Base-by-base conservation (phyloP, 1,284 basidiomycete species). In the Cryptococcus sp. region DNA sequence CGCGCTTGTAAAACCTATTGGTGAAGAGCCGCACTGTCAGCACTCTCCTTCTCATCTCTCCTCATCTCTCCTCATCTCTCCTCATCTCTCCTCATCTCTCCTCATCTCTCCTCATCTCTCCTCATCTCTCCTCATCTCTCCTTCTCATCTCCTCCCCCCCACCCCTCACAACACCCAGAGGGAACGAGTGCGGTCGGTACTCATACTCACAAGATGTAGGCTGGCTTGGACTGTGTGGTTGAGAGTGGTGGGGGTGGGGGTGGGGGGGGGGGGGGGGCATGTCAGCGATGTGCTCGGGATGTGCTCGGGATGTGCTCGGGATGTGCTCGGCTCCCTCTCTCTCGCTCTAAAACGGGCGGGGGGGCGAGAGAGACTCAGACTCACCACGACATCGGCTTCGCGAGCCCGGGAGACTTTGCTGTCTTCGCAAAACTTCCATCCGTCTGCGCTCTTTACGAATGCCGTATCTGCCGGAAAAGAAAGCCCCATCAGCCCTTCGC, bases 361-460 rank as follows among this genome's bases (percentile, higher is more conserved):
- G 35, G 24, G 39, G n/a, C 20, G 28, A 20, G 55, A 44, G 56
- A 43, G 45, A n/a, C 38, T 23, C 46, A 9, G 13, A 86, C 88
- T 68, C 73, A 92, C 91, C 55, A 92, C 87, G n/a, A 93, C 87
- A 70, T 91, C 86, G 66, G 83, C 86, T 46, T 86, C 79, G 53
- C 89, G 84, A 28, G 85, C 85, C 42, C 80, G 69, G 53, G 84
- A 83, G 59, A 91, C 81, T 63, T 84, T 85, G 70, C 89, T 91
- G 72, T 94, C 91, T 66, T 93, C 90, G 71, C 89, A 92, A 68
- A 88, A 89, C 69, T 86, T 78, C 91, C 91, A 95, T 35, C 87
- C 86, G 59, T 46, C 82, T 11, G 88, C 88, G 35, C 85, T 82
- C 50, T 75, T 75, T 53, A 95, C 83, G 68, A 85, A 91, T 18